Base-by-base conservation (phyloP, 192 early-diverging fungal genomes). In the Endogone sp. region DNA sequence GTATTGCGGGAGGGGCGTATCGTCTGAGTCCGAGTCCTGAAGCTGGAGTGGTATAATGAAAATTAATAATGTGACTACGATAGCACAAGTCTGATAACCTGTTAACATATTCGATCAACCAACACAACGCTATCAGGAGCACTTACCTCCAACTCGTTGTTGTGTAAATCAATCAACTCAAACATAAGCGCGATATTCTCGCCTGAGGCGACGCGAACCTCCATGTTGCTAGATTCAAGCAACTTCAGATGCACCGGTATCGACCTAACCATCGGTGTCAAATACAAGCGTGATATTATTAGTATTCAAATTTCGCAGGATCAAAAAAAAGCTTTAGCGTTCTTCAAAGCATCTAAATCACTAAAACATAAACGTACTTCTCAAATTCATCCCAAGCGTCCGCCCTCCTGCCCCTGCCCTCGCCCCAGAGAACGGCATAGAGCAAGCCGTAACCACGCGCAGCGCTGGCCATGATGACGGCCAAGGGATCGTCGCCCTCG, bases 141-240 rank as follows among this genome's bases (percentile, higher is more conserved):
- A n/a, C n/a, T n/a, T n/a, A n/a, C n/a, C n/a, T n/a, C n/a, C 55
- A 56, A 11, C 11, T 56, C 55, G 11, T 11, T n/a, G 25, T 64
- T 66, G 44, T 63, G 72, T 6, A 79, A 63, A 44, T 75, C 60
- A 16, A 89, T 60, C 27, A 82, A 82, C 68, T 89, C 85, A 62
- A 91, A 82, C 75, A 91, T 82, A 56, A 91, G 71, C 0, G 90
- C 91, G 76, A 91, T 86, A 71, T 90, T 88, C 78, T 91, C 89
- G 29, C 87, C 91, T 2, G 87, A 77, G 13, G 89, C 87, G 13
- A 91, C 80, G 6, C 91, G 81, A 13, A 90, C 75, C 9, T 91
- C 87, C 26, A 90, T 83, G 21, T 75, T 67, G 6, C 83, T 68
- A 29, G 84, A 83, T 23, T 85, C 87, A 30, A 93, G 71, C 22